phyloP scores from a whole-genome alignment of 1,284 basidiomycete species.

The Ceratobasidium sp. region DNA sequence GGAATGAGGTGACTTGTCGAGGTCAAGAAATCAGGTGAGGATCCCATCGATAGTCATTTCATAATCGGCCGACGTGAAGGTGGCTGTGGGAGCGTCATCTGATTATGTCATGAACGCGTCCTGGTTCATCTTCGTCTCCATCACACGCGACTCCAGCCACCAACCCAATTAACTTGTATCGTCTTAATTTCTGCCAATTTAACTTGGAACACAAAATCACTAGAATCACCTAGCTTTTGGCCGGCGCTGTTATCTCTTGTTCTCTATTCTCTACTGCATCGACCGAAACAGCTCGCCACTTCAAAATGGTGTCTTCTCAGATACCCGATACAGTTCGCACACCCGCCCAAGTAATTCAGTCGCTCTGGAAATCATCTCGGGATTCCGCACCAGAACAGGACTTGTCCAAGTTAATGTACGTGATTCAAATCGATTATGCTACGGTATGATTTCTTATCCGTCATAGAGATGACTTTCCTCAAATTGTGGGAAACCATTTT shows the following conservation, averaged over 20 bases:
- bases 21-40: conserved; percentile 1
- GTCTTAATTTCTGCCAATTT: no score
- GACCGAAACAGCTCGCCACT: no score
- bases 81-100: background rate
- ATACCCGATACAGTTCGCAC: conserved; percentile 1
- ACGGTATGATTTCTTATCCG: background rate
- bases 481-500: background rate
- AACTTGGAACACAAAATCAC: no score
- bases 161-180: no score
- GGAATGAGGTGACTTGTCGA: background rate
- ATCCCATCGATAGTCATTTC: conserved; percentile 34
- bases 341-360: conserved; percentile 5
- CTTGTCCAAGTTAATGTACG: conserved; percentile 1
- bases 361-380: background rate
- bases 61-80: conserved; percentile 23
- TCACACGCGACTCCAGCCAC: no score
- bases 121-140: background rate
- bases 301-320: conserved; percentile 7
- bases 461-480: conserved; percentile 6
- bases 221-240: no score
- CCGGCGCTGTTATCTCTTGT: no score
- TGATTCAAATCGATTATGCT: no score
- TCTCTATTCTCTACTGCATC: no score
- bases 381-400: conserved; percentile 6
- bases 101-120: conserved; percentile 29